Percentiles rank a stretch among this genome's conserved stretches.
phyloP scores from a whole-genome alignment of 2,329 filamentous ascomycete species.

The Fusarium dlaminii region DNA sequence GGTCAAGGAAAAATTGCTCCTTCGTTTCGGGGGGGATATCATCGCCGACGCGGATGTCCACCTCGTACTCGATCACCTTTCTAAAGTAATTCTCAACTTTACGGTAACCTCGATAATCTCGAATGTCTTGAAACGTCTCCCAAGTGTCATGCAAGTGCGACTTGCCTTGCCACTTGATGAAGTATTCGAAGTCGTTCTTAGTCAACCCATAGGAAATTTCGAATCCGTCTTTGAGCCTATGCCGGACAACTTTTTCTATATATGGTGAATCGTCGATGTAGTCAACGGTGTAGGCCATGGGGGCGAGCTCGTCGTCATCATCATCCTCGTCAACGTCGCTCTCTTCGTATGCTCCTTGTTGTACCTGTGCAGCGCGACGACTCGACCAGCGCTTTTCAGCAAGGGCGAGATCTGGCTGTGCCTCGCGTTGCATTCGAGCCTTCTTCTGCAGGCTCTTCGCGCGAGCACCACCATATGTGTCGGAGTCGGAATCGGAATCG shows the following conservation, averaged over 20 bases:
- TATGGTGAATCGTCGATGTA: constrained; percentile 83
- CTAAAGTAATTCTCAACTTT: constrained; percentile 96
- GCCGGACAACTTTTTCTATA: constrained; percentile 91
- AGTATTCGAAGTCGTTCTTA: constrained; percentile 85
- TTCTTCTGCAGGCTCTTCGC: constrained; percentile 77
- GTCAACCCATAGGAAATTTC: constrained; percentile 66
- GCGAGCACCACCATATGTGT: constrained; percentile 81
- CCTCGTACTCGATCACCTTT: constrained; percentile 82
- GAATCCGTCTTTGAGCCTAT: constrained; percentile 77
- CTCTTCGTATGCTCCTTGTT: constrained; percentile 71
- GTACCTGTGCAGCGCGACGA: constrained; percentile 79
- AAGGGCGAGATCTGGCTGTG: constrained; percentile 71
- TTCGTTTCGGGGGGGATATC: constrained; percentile 84
- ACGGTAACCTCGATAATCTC: constrained; percentile 82
- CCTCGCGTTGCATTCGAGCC: constrained; percentile 77
- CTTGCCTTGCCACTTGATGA: constrained; percentile 97
- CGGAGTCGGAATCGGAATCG: constrained; percentile 76
- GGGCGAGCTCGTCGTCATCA: constrained; percentile 66
- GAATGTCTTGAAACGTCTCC: constrained; percentile 81
- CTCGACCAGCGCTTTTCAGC: constrained; percentile 93
- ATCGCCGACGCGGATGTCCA: constrained; percentile 78
- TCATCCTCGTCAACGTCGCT: constrained; percentile 73
- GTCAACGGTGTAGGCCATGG: constrained; percentile 74
- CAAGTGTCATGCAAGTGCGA: constrained; percentile 96
- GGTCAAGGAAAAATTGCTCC: constrained; percentile 94